These are phyloP conservation scores for Amylocarpus encephaloides DNA, from an alignment of 2,329 filamentous ascomycete genomes.

Conservation along the genomic window DNA sequence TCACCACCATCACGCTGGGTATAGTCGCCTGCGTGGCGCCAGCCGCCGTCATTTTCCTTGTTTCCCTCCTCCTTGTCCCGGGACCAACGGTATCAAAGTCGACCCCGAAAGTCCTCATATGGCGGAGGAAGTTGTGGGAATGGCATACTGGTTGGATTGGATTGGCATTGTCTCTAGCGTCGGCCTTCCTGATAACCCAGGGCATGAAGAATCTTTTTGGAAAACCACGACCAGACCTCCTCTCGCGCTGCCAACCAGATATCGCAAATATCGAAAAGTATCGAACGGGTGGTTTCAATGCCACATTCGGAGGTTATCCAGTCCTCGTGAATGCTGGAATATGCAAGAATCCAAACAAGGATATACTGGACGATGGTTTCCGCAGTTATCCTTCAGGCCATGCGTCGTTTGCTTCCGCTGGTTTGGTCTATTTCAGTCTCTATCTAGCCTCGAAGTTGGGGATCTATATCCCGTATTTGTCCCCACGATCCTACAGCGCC, in stretches of 20 bases:
- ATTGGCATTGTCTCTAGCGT: slow-evolving; percentile 63
- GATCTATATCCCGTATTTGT: slow-evolving; percentile 65
- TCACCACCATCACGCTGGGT: slow-evolving; percentile 59
- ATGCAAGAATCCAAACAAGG: slow-evolving; percentile 58
- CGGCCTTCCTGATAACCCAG: slow-evolving; percentile 74
- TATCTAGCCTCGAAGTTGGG: slow-evolving; percentile 81
- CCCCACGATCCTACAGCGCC: slow-evolving; percentile 39
- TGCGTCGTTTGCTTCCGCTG: slow-evolving; percentile 68
- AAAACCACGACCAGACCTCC: slow-evolving; percentile 57
- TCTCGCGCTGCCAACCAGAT: slow-evolving; percentile 72
- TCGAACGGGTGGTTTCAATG: slow-evolving; percentile 52
- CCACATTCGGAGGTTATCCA: slow-evolving; percentile 43
- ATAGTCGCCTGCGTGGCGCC: slow-evolving; percentile 61
- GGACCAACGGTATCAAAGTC: slow-evolving; percentile 58
- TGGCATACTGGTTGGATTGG: slow-evolving; percentile 82
- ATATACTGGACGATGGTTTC: slow-evolving; percentile 72
- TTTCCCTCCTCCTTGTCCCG: slow-evolving; percentile 66
- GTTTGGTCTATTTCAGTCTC: slow-evolving; percentile 77
- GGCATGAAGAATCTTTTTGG: slow-evolving; percentile 73
- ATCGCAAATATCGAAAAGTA: slow-evolving; percentile 53
- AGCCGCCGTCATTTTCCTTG: slow-evolving; percentile 58
- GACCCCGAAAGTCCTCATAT: slow-evolving; percentile 59
- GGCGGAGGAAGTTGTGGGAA: slow-evolving; percentile 85
- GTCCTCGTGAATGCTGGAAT: slow-evolving; percentile 70
- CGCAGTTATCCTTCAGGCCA: slow-evolving; percentile 77